A percentile compares a stretch with the other conserved stretches of the same genome.
Conservation (phyloP, 1,284 basidiomycete genomes). For the Sporisorium graminicola region DNA sequence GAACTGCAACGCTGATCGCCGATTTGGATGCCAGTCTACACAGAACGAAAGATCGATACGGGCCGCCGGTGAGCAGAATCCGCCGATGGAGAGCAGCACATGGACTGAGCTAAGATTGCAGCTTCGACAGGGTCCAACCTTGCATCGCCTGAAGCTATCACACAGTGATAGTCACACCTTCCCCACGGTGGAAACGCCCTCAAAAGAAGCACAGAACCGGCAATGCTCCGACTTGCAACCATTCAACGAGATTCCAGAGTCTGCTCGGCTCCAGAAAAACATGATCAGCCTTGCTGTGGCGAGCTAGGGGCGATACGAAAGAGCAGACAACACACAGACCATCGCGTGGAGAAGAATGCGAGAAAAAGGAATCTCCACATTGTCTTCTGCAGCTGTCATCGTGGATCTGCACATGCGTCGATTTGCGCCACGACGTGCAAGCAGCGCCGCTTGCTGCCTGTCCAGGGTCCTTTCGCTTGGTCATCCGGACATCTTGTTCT, state of each 20-base stretch:
- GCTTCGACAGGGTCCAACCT: slow-evolving; percentile 1
- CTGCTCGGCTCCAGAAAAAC: too few relatives aligned
- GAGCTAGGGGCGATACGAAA: background rate
- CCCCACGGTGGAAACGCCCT: too few relatives aligned
- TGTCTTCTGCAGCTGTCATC: background rate
- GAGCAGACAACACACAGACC: background rate
- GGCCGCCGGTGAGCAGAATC: too few relatives aligned
- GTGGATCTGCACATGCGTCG: background rate
- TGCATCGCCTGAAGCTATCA: background rate
- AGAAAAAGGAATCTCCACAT: background rate
- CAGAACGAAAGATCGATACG: too few relatives aligned
- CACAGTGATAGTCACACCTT: background rate
- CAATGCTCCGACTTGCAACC: background rate
- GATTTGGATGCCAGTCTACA: too few relatives aligned
- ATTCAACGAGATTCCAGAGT: background rate
- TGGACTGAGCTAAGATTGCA: slow-evolving; percentile 2
- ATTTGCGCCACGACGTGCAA: background rate
- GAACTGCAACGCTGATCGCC: background rate
- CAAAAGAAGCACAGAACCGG: background rate
- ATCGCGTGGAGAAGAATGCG: background rate
- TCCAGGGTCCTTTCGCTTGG: background rate
- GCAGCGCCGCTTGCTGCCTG: too few relatives aligned
- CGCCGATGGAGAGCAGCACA: too few relatives aligned
- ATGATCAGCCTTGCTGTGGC: background rate
- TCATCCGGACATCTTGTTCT: too few relatives aligned